phyloP scores from a whole-genome alignment of 1,284 basidiomycete species.

The Ceratobasidium sp. region DNA sequence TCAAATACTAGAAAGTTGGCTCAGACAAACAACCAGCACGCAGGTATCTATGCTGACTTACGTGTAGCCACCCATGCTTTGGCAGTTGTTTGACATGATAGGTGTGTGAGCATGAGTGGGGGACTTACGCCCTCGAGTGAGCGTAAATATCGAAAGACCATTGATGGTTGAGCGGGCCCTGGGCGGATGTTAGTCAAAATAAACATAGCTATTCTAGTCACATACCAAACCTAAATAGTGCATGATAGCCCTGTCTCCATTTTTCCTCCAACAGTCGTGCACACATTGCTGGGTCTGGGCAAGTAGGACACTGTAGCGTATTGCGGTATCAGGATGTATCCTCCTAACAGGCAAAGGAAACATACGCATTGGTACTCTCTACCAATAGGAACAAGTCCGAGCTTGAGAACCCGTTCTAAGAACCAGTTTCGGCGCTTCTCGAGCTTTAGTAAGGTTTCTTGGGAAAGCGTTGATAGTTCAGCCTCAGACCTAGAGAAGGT shows the following conservation, averaged over 20 bases:
- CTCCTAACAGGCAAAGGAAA: constrained; percentile 40
- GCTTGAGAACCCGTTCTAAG: constrained; percentile 89
- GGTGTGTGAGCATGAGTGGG: constrained; percentile 78
- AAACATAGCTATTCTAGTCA: constrained; percentile 44
- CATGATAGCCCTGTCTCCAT: constrained; percentile 86
- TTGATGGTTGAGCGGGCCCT: constrained; percentile 85
- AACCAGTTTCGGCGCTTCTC: constrained; percentile 93
- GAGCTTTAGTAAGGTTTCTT: constrained; percentile 83
- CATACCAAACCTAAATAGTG: constrained; percentile 85
- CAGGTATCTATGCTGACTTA: constrained; percentile 52
- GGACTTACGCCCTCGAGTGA: constrained; percentile 83
- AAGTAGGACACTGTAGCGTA: constrained; percentile 70
- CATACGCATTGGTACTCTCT: constrained; percentile 90
- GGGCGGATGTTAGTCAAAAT: constrained; percentile 44
- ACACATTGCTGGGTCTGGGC: constrained; percentile 80
- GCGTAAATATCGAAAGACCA: constrained; percentile 89
- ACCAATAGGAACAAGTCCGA: constrained; percentile 82
- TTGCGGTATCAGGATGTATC: not conserved
- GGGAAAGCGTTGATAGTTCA: constrained; percentile 79
- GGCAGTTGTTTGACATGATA: constrained; percentile 85
- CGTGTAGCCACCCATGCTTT: constrained; percentile 84
- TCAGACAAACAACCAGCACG: not conserved
- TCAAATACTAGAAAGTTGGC: constrained; percentile 77
- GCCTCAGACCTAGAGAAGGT: constrained; percentile 58
- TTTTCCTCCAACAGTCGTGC: constrained; percentile 92